Evolutionary conservation across 2,329 filamentous ascomycete genomes (phyloP).

Genomic region (Fusarium zealandicum): DNA sequence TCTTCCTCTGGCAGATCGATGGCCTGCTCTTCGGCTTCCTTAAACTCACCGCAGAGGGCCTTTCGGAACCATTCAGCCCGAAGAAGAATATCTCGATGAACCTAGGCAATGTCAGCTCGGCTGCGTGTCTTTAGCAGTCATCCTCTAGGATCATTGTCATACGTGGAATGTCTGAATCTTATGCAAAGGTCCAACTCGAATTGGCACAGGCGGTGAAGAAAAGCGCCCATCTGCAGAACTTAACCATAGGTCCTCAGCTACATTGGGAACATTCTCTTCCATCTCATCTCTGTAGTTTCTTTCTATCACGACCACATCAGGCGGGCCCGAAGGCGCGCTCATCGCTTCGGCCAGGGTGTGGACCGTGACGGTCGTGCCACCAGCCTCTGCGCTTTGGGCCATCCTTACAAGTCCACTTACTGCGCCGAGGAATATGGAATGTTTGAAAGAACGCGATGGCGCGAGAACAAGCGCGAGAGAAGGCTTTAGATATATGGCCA

Average conservation of each 20-base stretch:
- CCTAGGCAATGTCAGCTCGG: conserved; percentile 41
- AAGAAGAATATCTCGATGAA: conserved; percentile 56
- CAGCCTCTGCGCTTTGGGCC: conserved; percentile 27
- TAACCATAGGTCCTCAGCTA: conserved; percentile 57
- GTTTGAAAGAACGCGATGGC: conserved; percentile 5
- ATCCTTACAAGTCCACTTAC: conserved; percentile 16
- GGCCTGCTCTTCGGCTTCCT: conserved; percentile 54
- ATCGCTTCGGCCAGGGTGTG: conserved; percentile 34
- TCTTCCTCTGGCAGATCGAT: conserved; percentile 60
- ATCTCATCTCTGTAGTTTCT: conserved; percentile 28
- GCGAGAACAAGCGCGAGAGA: conserved; percentile 13
- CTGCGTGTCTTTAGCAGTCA: background rate
- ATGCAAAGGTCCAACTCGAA: conserved; percentile 52
- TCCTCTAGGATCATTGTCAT: background rate
- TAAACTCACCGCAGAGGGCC: conserved; percentile 57
- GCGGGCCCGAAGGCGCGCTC: conserved; percentile 25
- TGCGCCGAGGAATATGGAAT: conserved; percentile 4
- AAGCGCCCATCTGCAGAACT: conserved; percentile 58
- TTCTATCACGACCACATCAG: conserved; percentile 36
- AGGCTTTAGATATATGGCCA: conserved; percentile 21
- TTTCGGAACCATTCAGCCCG: conserved; percentile 58
- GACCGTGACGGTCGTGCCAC: conserved; percentile 26
- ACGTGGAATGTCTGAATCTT: conserved; percentile 53
- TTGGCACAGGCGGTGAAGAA: conserved; percentile 53
- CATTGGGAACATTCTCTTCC: conserved; percentile 32